Conservation (phyloP, 31 red algal species). For the Odonthalia washingtoniensis region DNA sequence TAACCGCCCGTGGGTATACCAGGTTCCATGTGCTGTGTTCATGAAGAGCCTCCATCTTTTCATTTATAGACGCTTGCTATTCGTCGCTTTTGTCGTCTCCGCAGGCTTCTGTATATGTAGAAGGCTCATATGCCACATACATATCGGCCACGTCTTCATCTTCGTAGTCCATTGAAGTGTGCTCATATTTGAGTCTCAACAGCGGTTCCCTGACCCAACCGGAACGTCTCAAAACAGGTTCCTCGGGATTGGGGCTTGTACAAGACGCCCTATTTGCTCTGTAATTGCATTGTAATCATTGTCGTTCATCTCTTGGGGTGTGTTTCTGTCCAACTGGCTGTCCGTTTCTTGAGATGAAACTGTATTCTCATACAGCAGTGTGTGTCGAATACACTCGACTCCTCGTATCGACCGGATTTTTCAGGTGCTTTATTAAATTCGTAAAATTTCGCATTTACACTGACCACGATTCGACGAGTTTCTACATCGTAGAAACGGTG, state of each 20-base stretch:
- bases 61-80: slow-evolving; percentile 6
- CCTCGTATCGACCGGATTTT: not conserved
- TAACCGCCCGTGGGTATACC: not conserved
- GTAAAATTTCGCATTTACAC: slow-evolving; percentile 3
- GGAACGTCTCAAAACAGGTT: not conserved
- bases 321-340: not conserved
- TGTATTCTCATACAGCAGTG: not conserved
- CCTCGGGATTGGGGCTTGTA: not conserved
- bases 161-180: not conserved
- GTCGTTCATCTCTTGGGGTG: not conserved
- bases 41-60: not conserved
- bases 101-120: not conserved
- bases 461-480: not conserved
- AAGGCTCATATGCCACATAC: not conserved
- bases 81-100: not conserved
- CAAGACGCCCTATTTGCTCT: not conserved
- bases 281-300: not conserved
- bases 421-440: not conserved
- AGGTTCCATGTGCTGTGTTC: not conserved
- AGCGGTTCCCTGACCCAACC: not conserved
- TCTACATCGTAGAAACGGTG: not conserved
- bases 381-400: not conserved
- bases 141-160: slow-evolving; percentile 1
- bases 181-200: slow-evolving; percentile 10
- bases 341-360: not conserved